Evolutionary conservation across 129 eudicot genomes (phyloP), one percentile per base, ranked within the genome.

Genomic region (Artemisia annua): DNA sequence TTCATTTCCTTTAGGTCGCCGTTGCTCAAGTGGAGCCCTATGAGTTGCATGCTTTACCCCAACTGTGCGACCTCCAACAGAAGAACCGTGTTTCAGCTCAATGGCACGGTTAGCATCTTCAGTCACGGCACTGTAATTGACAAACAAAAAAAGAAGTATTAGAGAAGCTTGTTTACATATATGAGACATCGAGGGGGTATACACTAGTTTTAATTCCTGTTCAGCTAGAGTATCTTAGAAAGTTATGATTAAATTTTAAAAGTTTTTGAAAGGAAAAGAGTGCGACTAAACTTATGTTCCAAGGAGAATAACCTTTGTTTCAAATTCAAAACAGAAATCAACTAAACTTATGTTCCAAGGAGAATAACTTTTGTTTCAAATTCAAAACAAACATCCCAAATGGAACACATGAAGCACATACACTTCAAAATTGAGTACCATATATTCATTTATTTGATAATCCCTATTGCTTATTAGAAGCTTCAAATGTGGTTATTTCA

Each of bases 71-170:
- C 98, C 96, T 59, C 96, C 98, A 67, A 90, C 72, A 63, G 82
- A 75, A 7, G 93, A 81, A 57, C 97, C 94, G 66, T 86, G 83
- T 81, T 94, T 94, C 79, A 88, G 82, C 87, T 90, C 97, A 77
- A 94, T 86, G 44, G 98, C 96, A 75, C 94, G 94, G 76, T 67
- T 87, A 63, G 96, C 93, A 80, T 94, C 98, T 77, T 90, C 97
- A 24, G 87, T 82, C 75, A 81, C 84, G 8, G 97, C 96, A 56
- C 98, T 94, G 35, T 60, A 68, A 48, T 66, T 28, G 3, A 28
- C 18, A 54, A 53, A 50, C n/a, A 77, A 20, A 81, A 30, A 55
- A 51, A 79, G 5, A 60, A 43, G 18, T 68, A 69, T 35, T 56
- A 46, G 18, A 2, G n/a, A 60, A 66, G 62, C 58, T 26, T 20